A percentile compares a stretch with the other conserved stretches of the same genome.
These are phyloP conservation scores for Sugiyamaella qingdaonensis DNA, from an alignment of 805 yeast genomes.

Conservation along the genomic window DNA sequence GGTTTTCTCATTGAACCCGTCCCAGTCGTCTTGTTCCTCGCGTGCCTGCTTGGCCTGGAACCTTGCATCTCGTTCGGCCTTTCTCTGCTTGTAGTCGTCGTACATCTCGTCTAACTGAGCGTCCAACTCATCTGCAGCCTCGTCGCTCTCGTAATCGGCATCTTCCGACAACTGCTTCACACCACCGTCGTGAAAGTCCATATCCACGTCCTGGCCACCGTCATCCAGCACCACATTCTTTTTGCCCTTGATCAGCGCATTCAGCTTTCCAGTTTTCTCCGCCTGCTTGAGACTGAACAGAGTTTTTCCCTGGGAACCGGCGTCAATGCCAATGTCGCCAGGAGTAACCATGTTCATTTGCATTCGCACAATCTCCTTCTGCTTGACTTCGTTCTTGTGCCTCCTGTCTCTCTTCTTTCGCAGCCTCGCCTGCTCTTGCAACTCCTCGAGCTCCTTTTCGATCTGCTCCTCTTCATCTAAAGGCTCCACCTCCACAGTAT, in stretches of 20 bases:
- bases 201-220: conserved; percentile 30
- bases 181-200: conserved; percentile 21
- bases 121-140: conserved; percentile 53
- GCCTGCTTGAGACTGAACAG: conserved; percentile 82
- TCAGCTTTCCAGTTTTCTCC: conserved; percentile 77
- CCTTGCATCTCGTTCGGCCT: conserved; percentile 42
- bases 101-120: conserved; percentile 82
- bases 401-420: conserved; percentile 77
- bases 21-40: conserved; percentile 34
- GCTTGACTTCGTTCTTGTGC: conserved; percentile 73
- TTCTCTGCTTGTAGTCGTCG: conserved; percentile 50
- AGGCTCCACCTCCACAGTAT: conserved; percentile 51
- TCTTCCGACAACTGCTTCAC: conserved; percentile 30
- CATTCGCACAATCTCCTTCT: conserved; percentile 83
- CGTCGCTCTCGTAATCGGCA: conserved; percentile 33
- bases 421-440: conserved; percentile 66
- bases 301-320: conserved; percentile 71
- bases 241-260: conserved; percentile 72
- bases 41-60: conserved; percentile 49
- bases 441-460: conserved; percentile 73
- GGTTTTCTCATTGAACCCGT: conserved; percentile 33
- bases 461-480: conserved; percentile 86
- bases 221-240: conserved; percentile 38
- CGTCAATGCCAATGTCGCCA: conserved; percentile 88
- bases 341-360: conserved; percentile 96